Evolutionary conservation across 179 eudicot species (phyloP), one percentile per base, ranked within the genome.

Genomic region (Carnegiea gigantea): DNA sequence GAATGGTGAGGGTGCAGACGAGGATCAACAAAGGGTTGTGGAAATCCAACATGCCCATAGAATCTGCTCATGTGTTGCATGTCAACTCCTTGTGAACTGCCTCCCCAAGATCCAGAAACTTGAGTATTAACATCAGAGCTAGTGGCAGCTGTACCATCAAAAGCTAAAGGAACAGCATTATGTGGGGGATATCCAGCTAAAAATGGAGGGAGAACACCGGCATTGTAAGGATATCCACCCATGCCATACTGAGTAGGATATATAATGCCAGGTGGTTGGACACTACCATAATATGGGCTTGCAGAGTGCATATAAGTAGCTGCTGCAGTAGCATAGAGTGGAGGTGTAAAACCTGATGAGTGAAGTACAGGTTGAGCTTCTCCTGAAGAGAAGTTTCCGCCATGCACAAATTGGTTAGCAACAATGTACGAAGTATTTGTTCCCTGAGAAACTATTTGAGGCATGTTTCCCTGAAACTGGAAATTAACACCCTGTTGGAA

Each of bases 21-120:
- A 30, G 91, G 89, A 71, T 86, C 91, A 28, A 78, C 62, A 77
- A 88, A 82, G 77, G 89, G 83, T 44, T 84, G 90, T 75, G 86
- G 53, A 68, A 82, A 77, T 77, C 95, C 93, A 80, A 73, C 82
- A 64, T 89, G 92, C 73, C 89, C 90, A 80, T 89, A 90, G 51
- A 86, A 87, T 78, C 85, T 88, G 82, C 86, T 85, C 59, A 85
- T 6, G 74, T 87, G 86, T 73, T 87, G 91, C 80, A 86, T 78
- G 75, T 90, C 90, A 84, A 83, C 88, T 70, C 80, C 83, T 78
- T 79, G 87, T 48, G 91, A 75, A 83, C 81, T 78, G 76, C 87
- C 77, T 80, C 88, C 93, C 87, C 89, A 87, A 30, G 86, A 75
- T 60, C 85, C 90, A 77, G 89, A 77, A 84, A 85, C 73, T 85